Percentiles rank a stretch among this genome's conserved stretches.
Evolutionary conservation across 257 asterid species (phyloP).

Genomic region (Forsythia viridissima): DNA sequence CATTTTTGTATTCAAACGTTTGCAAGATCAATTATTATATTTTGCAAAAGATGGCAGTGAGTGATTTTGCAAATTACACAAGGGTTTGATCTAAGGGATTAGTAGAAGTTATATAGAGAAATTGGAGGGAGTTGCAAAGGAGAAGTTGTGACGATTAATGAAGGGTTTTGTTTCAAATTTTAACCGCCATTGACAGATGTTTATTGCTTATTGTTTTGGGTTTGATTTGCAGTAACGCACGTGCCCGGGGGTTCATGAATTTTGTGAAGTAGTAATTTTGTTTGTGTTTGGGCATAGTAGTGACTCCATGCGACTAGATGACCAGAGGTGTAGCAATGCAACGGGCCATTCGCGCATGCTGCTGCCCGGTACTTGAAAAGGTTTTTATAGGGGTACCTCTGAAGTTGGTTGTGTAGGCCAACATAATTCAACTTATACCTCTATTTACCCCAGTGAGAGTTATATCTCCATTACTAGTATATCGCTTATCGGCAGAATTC

Average conservation of each 20-base stretch:
- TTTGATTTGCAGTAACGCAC: not conserved
- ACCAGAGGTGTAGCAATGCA: too few species aligned
- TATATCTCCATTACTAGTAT: too few species aligned
- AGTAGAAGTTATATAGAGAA: conserved; percentile 27
- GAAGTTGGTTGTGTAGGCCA: too few species aligned
- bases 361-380: too few species aligned
- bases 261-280: too few species aligned
- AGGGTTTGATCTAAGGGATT: not conserved
- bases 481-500: too few species aligned
- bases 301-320: too few species aligned
- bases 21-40: not conserved
- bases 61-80: not conserved
- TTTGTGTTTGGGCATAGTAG: too few species aligned
- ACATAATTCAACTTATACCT: too few species aligned
- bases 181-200: conserved; percentile 42
- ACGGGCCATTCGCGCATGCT: too few species aligned
- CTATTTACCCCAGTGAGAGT: too few species aligned
- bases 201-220: not conserved
- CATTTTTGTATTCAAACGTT: conserved; percentile 35
- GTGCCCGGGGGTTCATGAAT: not conserved
- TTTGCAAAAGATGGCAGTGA: not conserved
- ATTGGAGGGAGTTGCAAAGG: conserved; percentile 27
- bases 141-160: conserved; percentile 39
- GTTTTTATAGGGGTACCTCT: too few species aligned
- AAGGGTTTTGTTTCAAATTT: conserved; percentile 35